A percentile compares a stretch with the other conserved stretches of the same genome.
Evolutionary conservation across 192 early-diverging fungal species (phyloP).

Genomic region (Podochytrium sp.): DNA sequence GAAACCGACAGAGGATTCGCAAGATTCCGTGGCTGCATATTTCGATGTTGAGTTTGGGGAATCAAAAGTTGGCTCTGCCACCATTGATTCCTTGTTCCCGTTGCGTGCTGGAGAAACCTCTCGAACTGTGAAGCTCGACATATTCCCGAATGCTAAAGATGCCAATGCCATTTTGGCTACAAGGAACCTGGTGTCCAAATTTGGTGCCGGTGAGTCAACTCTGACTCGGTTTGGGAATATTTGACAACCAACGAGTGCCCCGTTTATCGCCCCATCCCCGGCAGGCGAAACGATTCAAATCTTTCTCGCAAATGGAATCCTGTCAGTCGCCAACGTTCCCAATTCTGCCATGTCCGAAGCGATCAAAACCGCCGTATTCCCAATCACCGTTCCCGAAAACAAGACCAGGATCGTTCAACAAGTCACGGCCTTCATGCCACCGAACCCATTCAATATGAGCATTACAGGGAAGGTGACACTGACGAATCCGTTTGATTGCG

Average conservation of each 20-base stretch:
- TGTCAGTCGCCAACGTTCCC: neutral
- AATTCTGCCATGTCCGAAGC: neutral
- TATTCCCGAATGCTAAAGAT: neutral
- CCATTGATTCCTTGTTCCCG: neutral
- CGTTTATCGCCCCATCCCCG: neutral
- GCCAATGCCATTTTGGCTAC: neutral
- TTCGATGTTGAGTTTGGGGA: neutral
- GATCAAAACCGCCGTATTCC: neutral
- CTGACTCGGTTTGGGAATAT: neutral
- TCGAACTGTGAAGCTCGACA: neutral
- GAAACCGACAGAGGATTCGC: neutral
- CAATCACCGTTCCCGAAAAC: neutral
- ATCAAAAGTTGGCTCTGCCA: neutral
- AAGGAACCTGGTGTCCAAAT: neutral
- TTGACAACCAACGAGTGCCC: neutral
- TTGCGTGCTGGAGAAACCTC: neutral
- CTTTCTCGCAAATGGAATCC: neutral
- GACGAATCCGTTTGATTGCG: conserved; percentile 17
- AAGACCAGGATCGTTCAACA: conserved; percentile 1
- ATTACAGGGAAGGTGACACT: neutral
- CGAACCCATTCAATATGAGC: neutral
- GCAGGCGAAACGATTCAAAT: neutral
- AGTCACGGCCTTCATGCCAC: neutral
- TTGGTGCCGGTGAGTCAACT: neutral
- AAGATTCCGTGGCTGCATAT: neutral